Evolutionary conservation across 106 monocot species (phyloP), one percentile per base, ranked within the genome.

Genomic region (Dactylorhiza incarnata): DNA sequence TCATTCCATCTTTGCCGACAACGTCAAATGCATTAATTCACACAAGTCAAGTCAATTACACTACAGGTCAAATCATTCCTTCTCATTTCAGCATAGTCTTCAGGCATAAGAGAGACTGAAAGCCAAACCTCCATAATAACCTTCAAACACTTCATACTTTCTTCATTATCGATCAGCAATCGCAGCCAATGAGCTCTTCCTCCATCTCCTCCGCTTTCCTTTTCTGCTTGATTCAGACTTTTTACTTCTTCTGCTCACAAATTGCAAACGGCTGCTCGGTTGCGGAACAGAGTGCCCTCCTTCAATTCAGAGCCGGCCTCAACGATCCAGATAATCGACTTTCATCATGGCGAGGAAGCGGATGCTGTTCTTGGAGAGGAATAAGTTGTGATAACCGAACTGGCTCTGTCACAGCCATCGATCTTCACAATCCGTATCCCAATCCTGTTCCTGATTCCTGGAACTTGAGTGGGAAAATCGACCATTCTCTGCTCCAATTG

Each of bases 301-400:
- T 80, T 68, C 49, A 59, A 25, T 80, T 80, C 80, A 80, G 74
- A 74, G 65, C 26, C 6, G 12, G 67, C 37, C 68, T 80, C 66
- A 11, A 7, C 4, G 80, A 80, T 61, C 74, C 80, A 7, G 29
- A 68, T n/a, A 75, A 74, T 19, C 50, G 52, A n/a, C 74, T 80
- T 16, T 74, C 73, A 25, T 79, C 79, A 61, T 79, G 79, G 79
- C 79, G 50, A 24, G 72, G 72, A 59, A 59, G 58, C 6, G 20
- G 22, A 7, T 84, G 84, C 78, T 87, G 87, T 47, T 51, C 50
- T n/a, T 87, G 87, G 87, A 56, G 76, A 51, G 84, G 87, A 9
- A 23, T 84, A 4, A 73, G 44, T 9, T 84, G 87, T 66, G 72
- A 76, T 69, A 77, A 81, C 68, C 26, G 10, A 50, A 81, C 86